Evolutionary conservation across 495 filamentous ascomycete genomes (phyloP), one percentile per base, ranked within the genome.

Genomic region (Amorphotheca resinae): DNA sequence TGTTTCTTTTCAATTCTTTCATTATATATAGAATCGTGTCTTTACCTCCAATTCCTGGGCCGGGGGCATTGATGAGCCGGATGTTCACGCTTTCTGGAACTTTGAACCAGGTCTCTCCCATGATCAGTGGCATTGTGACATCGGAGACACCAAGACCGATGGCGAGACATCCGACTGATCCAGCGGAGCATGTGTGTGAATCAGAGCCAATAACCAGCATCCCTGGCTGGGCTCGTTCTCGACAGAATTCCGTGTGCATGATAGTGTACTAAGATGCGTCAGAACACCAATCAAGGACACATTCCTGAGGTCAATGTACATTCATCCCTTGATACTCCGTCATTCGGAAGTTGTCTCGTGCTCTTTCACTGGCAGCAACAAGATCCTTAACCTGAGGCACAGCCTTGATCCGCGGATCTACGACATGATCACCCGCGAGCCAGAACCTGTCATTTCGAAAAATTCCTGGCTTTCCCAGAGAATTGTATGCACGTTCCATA

Each of bases 381-480:
- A 70, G 45, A 1, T 33, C 50, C 50, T 57, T 53, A 7, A 63
- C 52, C 16, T 56, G 48, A 2, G 67, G 65, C 1, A 42, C 35
- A 4, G 60, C 25, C 12, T 60, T 61, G 1, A 60, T 44, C 0
- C 64, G 53, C 0, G 66, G 67, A 36, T 71, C 62, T 12, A 71
- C 64, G 9, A 63, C 52, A 51, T 71, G 66, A 42, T 71, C 67
- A 0, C 59, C 60, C 1, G 61, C 64, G 4, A 71, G 57, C 67
- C 66, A 71, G 42, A 71, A 62, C 6, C 66, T 55, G 43, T 71
- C 66, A 44, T 69, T 71, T 20, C 67, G 64, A 26, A 55, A 66
- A 41, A 68, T 63, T 2, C 57, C 57, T 3, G 65, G 60, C 17
- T 42, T 50, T 3, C 60, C 60, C 6, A 70, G 33, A 1, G 21